A percentile compares a stretch with the other conserved stretches of the same genome.
phyloP scores from a whole-genome alignment of 2,329 filamentous ascomycete genomes.

The Pseudogymnoascus sp. region DNA sequence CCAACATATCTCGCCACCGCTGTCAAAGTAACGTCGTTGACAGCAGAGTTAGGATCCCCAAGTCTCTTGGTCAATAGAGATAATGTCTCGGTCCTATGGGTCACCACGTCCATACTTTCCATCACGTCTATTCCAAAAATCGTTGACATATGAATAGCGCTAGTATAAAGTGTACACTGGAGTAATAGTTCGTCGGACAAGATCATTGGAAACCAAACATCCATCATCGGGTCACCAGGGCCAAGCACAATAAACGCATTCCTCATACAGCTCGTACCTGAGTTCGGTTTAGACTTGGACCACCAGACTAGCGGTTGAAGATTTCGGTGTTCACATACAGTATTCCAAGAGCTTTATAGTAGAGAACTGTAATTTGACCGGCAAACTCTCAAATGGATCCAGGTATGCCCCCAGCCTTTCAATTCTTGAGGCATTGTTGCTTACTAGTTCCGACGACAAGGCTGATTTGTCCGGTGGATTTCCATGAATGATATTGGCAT shows the following conservation, averaged over 20 bases:
- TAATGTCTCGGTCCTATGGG: background rate
- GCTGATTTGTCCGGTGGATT: background rate
- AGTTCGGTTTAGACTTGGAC: background rate
- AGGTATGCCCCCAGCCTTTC: background rate
- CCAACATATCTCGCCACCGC: background rate
- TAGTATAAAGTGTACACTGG: background rate
- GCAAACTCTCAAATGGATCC: conserved; percentile 8
- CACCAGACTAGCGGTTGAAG: background rate
- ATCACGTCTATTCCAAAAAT: conserved; percentile 8
- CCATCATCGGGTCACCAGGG: conserved; percentile 5
- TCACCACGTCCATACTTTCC: conserved; percentile 1
- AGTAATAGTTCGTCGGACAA: conserved; percentile 4
- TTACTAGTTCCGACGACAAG: background rate
- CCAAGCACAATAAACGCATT: conserved; percentile 2
- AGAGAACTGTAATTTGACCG: background rate
- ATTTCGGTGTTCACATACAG: background rate
- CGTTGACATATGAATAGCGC: background rate
- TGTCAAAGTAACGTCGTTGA: conserved; percentile 7
- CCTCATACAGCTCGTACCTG: conserved; percentile 5
- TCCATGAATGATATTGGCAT: background rate
- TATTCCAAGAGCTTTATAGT: conserved; percentile 3
- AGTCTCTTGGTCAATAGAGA: background rate
- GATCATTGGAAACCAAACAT: conserved; percentile 8
- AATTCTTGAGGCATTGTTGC: background rate
- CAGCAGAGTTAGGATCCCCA: background rate